Base-by-base conservation (phyloP, 148 eudicot genomes). In the Rheum nobile region DNA sequence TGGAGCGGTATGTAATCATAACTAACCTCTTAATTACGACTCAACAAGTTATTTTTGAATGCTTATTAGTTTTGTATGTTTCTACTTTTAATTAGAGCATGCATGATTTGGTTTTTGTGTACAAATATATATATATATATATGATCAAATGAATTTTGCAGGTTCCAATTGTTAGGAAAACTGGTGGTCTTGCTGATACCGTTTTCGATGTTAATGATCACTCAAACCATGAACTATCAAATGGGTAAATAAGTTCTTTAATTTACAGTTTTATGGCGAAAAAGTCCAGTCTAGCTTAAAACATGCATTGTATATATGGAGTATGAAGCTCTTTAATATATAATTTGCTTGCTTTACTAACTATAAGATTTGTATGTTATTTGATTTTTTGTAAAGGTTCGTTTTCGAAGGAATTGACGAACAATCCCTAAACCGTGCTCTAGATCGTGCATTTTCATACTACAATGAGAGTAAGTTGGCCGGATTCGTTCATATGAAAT, bases 161-260 rank as follows among this genome's bases (percentile, higher is more conserved):
- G 97, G 88, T 91, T 61, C 97, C 97, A 0, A 42, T 91, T 19
- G 97, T 89, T 46, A 87, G 97, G 80, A 91, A 82, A 80, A 91
- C 97, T 3, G 97, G 97, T 38, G 97, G 97, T 76, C 97, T 91
- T 72, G 97, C 97, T 67, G 95, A 91, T 80, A 91, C 97, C 35
- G 92, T 91, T 46, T 91, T 91, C 78, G 95, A 91, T 78, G 80
- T 91, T 83, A 95, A 89, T 59, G 87, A 88, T 81, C 83, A 77
- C 17, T 82, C 87, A 47, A 85, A 79, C 72, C 82, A 76, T 77
- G 90, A 83, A 78, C 75, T 75, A 32, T 86, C 88, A 35, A 91
- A 91, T 57, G 97, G 97, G 97, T 91, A 86, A 81, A 42, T 68
- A 50, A 72, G 37, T 46, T 41, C 19, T 46, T 22, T 22, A n/a